A percentile compares a stretch with the other conserved stretches of the same genome.
Conservation (phyloP, 2,329 filamentous ascomycete genomes). For the Penicillium sp. region DNA sequence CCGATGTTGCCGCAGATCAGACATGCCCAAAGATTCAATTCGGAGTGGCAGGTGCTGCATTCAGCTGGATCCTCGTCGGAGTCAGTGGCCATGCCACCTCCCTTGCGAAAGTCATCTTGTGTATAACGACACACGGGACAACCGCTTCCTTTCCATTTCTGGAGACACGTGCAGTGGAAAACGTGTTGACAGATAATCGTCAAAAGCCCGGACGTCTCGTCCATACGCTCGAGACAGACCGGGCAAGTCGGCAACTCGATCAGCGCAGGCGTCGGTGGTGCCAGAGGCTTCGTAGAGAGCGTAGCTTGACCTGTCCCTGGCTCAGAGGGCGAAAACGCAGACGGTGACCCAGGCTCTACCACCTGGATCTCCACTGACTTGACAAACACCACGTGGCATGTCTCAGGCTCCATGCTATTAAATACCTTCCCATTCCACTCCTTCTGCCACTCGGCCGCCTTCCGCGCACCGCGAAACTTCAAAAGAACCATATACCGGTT, state of each 20-base stretch:
- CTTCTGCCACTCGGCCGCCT: slow-evolving; percentile 74
- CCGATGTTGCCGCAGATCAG: slow-evolving; percentile 89
- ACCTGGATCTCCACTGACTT: slow-evolving; percentile 84
- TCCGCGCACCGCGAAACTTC: slow-evolving; percentile 77
- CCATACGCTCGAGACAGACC: slow-evolving; percentile 96
- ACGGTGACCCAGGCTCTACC: slow-evolving; percentile 45
- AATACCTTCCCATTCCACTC: slow-evolving; percentile 93
- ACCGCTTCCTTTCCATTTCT: slow-evolving; percentile 91
- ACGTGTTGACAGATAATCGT: slow-evolving; percentile 97
- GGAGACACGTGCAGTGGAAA: slow-evolving; percentile 92
- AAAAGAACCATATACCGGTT: slow-evolving; percentile 94
- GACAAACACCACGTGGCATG: slow-evolving; percentile 92
- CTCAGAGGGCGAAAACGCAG: slow-evolving; percentile 24
- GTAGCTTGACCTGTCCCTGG: slow-evolving; percentile 39
- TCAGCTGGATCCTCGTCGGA: slow-evolving; percentile 58
- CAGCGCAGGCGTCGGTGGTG: slow-evolving; percentile 75
- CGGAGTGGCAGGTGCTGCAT: slow-evolving; percentile 76
- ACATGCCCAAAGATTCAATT: slow-evolving; percentile 89
- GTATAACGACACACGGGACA: slow-evolving; percentile 95
- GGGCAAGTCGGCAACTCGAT: slow-evolving; percentile 93
- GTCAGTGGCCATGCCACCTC: slow-evolving; percentile 48
- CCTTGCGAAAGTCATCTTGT: slow-evolving; percentile 54
- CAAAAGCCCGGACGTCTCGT: slow-evolving; percentile 89
- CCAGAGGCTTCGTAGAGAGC: slow-evolving; percentile 60
- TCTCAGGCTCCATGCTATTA: slow-evolving; percentile 90